phyloP scores from a whole-genome alignment of 768 basidiomycete species.

The Dictyophora rubrovolvata region DNA sequence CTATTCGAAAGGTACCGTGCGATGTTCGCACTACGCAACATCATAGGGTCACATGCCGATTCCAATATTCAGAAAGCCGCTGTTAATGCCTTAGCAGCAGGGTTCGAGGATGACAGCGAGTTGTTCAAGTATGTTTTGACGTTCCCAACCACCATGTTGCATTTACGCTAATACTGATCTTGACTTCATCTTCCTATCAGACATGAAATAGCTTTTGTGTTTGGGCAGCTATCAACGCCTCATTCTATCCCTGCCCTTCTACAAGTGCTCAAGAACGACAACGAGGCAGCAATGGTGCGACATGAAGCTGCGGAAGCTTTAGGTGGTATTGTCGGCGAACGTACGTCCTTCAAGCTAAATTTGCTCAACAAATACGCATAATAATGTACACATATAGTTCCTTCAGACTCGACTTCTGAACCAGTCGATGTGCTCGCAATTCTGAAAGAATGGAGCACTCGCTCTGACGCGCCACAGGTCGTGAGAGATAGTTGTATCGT shows the following conservation, averaged over 20 bases:
- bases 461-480: slow-evolving; percentile 73
- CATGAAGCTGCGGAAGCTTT: slow-evolving; percentile 98
- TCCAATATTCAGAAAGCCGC: slow-evolving; percentile 74
- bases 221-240: slow-evolving; percentile 86
- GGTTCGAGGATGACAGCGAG: slow-evolving; percentile 81
- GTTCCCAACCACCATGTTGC: background rate
- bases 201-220: slow-evolving; percentile 97
- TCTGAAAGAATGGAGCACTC: slow-evolving; percentile 73
- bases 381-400: background rate
- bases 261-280: slow-evolving; percentile 55
- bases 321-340: slow-evolving; percentile 72
- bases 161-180: background rate
- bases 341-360: background rate
- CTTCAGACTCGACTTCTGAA: slow-evolving; percentile 8
- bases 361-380: slow-evolving; percentile 16
- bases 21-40: slow-evolving; percentile 95
- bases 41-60: slow-evolving; percentile 65
- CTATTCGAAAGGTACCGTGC: slow-evolving; percentile 94
- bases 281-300: slow-evolving; percentile 92
- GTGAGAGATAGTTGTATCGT: slow-evolving; percentile 95
- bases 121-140: slow-evolving; percentile 72
- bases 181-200: slow-evolving; percentile 30
- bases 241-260: slow-evolving; percentile 83
- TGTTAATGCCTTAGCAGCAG: slow-evolving; percentile 85
- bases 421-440: slow-evolving; percentile 85